These are phyloP conservation scores for Plasmodium reichenowi DNA, from an alignment of 169 alveolate genomes.

Conservation along the genomic window DNA sequence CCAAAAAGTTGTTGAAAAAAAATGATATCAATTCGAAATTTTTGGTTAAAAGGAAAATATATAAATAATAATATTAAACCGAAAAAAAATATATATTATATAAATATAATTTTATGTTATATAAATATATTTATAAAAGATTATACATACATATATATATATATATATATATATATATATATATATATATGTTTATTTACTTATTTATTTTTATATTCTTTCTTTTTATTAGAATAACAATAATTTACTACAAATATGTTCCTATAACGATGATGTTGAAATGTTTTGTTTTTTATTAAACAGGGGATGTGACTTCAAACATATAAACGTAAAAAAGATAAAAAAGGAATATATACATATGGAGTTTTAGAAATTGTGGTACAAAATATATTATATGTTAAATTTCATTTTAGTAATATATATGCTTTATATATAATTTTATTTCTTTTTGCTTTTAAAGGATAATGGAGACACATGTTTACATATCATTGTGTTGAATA, in stretches of 20 bases:
- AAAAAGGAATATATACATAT: slow-evolving; percentile 1
- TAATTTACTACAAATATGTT: slow-evolving; percentile 59
- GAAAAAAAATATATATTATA: neutral
- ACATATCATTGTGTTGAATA: slow-evolving; percentile 64
- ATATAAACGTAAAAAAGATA: slow-evolving; percentile 36
- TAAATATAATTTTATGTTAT: too few relatives aligned
- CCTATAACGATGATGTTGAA: slow-evolving; percentile 59
- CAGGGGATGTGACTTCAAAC: slow-evolving; percentile 70
- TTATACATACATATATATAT: neutral
- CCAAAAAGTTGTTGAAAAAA: slow-evolving; percentile 59
- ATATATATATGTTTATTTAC: too few relatives aligned
- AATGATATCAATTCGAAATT: slow-evolving; percentile 64
- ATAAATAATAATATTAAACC: slow-evolving; percentile 1
- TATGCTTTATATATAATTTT: too few relatives aligned
- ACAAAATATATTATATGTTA: too few relatives aligned
- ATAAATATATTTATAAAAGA: neutral
- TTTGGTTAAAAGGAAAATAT: slow-evolving; percentile 23
- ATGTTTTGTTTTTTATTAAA: slow-evolving; percentile 60
- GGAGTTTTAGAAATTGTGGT: too few relatives aligned
- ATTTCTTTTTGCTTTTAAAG: slow-evolving; percentile 1
- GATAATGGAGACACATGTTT: slow-evolving; percentile 73
- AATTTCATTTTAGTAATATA: too few relatives aligned
- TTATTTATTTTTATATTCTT: neutral
- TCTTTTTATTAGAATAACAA: slow-evolving; percentile 40
- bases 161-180: neutral